phyloP scores from a whole-genome alignment of 306 rosid species.

The Sophora flavescens region DNA sequence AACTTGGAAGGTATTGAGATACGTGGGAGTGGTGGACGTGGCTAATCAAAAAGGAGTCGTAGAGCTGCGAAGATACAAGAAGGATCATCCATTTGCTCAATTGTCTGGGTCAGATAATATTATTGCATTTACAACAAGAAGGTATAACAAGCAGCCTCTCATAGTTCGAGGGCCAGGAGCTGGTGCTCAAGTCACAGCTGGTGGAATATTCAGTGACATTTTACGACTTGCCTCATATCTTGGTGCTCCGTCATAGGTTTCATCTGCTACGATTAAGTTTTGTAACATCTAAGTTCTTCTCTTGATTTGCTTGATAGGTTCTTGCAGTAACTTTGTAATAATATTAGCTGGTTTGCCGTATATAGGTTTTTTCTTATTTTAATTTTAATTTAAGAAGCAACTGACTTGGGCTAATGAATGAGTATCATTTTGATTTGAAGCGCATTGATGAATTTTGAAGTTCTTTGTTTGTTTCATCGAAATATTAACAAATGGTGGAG shows the following conservation, averaged over 20 bases:
- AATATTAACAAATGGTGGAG: not conserved
- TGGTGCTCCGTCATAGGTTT: conserved; percentile 89
- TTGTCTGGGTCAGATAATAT: conserved; percentile 93
- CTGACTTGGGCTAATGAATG: not conserved
- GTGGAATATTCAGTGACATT: conserved; percentile 92
- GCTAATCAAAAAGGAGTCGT: conserved; percentile 71
- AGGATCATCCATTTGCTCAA: conserved; percentile 97
- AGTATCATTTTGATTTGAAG: not conserved
- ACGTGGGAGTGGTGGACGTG: conserved; percentile 94
- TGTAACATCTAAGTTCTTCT: conserved; percentile 37
- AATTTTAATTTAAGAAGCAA: not conserved
- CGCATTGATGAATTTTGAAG: not conserved
- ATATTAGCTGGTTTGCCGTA: conserved; percentile 14
- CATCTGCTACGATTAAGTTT: conserved; percentile 35
- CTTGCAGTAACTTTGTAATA: conserved; percentile 15
- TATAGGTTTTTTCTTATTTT: not conserved
- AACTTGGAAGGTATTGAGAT: conserved; percentile 86
- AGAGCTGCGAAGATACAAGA: conserved; percentile 79
- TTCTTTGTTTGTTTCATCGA: not conserved
- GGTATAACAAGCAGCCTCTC: conserved; percentile 84
- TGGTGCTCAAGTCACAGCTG: conserved; percentile 98
- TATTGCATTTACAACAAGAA: conserved; percentile 87
- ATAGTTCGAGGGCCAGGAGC: conserved; percentile 98
- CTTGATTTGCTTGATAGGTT: conserved; percentile 13
- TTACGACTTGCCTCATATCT: conserved; percentile 97